phyloP scores from a whole-genome alignment of 345 rosid species.

The Gossypium australe region DNA sequence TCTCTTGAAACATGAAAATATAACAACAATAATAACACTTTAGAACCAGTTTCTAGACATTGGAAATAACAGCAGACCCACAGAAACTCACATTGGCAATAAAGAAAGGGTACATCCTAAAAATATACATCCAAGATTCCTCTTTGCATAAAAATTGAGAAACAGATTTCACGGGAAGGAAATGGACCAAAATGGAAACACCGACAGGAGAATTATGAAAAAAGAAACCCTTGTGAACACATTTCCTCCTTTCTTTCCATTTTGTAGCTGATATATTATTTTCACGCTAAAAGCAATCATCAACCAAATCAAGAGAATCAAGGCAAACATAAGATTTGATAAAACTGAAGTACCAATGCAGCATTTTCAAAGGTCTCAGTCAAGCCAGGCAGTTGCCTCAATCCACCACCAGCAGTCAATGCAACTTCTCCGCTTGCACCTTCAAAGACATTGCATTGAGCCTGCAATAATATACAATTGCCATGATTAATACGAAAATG shows the following conservation, averaged over 20 bases:
- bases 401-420: conserved; percentile 83
- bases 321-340: not conserved
- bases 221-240: not conserved
- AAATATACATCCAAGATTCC: not conserved
- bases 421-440: conserved; percentile 85
- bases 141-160: not conserved
- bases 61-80: not conserved
- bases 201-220: not conserved
- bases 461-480: conserved; percentile 35
- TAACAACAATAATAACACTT: not conserved
- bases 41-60: not conserved
- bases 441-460: conserved; percentile 83
- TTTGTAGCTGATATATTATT: not conserved
- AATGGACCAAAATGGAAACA: not conserved
- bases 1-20: not conserved
- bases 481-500: not conserved
- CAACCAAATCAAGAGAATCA: not conserved
- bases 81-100: not conserved
- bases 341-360: conserved; percentile 56
- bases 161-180: not conserved
- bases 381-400: conserved; percentile 81
- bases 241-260: not conserved
- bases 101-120: not conserved
- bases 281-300: not conserved
- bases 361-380: conserved; percentile 72